phyloP scores from a whole-genome alignment of 768 basidiomycete species.

The Tulasnella sp. region DNA sequence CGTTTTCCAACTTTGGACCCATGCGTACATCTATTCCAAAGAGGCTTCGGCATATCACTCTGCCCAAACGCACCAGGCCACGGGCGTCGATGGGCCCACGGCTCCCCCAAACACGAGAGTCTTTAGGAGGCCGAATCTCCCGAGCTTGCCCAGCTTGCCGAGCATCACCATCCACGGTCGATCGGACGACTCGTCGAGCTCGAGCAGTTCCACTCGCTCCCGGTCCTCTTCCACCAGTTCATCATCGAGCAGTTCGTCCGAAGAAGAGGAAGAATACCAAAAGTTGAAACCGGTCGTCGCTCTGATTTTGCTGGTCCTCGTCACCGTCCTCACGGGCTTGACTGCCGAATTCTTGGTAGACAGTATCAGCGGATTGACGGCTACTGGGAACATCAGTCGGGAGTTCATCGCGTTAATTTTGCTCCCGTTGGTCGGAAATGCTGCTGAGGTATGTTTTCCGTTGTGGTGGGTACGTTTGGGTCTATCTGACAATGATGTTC shows the following conservation, averaged over 20 bases:
- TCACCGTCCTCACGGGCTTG: slow-evolving; percentile 34
- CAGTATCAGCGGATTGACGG: slow-evolving; percentile 68
- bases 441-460: slow-evolving; percentile 32
- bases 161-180: background rate
- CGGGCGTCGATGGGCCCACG: background rate
- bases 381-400: slow-evolving; percentile 33
- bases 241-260: background rate
- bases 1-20: slow-evolving; percentile 67
- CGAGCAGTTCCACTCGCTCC: background rate
- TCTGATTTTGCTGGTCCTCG: slow-evolving; percentile 39
- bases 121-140: slow-evolving; percentile 5
- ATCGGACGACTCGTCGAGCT: background rate
- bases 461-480: background rate
- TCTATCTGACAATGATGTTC: slow-evolving; percentile 28
- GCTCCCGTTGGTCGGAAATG: slow-evolving; percentile 85
- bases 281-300: slow-evolving; percentile 41
- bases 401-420: slow-evolving; percentile 81
- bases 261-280: slow-evolving; percentile 40
- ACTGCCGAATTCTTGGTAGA: slow-evolving; percentile 51
- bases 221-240: background rate
- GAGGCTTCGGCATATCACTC: slow-evolving; percentile 12
- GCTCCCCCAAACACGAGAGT: background rate
- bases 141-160: slow-evolving; percentile 4
- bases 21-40: slow-evolving; percentile 49
- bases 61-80: background rate